phyloP scores from a whole-genome alignment of 768 basidiomycete species.

The Termitomyces sp. region DNA sequence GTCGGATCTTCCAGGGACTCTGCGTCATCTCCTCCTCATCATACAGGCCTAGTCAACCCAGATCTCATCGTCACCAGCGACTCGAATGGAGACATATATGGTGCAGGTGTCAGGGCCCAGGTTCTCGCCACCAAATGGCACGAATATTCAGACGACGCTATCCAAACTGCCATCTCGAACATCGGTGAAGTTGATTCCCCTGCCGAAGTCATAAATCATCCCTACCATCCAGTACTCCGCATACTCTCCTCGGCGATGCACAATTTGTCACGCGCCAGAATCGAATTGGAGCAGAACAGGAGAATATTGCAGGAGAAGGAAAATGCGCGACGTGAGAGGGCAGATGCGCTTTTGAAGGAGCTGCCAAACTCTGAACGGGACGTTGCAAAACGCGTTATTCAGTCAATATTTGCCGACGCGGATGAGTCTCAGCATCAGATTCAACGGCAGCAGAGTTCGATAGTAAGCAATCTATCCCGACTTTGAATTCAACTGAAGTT shows the following conservation, averaged over 20 bases:
- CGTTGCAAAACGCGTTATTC: conserved; percentile 62
- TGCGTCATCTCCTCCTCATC: conserved; percentile 7
- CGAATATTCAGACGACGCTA: conserved; percentile 70
- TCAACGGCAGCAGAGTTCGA: conserved; percentile 52
- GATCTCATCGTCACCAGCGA: conserved; percentile 33
- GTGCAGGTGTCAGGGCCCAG: conserved; percentile 33
- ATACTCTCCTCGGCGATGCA: conserved; percentile 66
- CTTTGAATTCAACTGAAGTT: neutral
- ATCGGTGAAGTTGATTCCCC: conserved; percentile 43
- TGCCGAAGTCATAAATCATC: conserved; percentile 42
- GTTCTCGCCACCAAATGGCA: conserved; percentile 76
- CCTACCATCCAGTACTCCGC: conserved; percentile 67
- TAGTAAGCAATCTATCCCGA: conserved; percentile 38
- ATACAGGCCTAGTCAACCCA: conserved; percentile 19
- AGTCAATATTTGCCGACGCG: conserved; percentile 59
- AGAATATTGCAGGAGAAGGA: conserved; percentile 59
- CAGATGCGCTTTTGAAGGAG: conserved; percentile 53
- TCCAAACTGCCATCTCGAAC: conserved; percentile 58
- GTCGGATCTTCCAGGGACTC: conserved; percentile 36
- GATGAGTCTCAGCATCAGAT: conserved; percentile 46
- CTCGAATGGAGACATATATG: conserved; percentile 29
- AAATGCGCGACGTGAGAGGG: conserved; percentile 43
- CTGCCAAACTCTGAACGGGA: conserved; percentile 61
- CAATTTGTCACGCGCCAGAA: conserved; percentile 49
- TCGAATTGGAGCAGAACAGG: conserved; percentile 64